Conservation (phyloP, 148 eudicot genomes). For the Amaranthus cruentus region DNA sequence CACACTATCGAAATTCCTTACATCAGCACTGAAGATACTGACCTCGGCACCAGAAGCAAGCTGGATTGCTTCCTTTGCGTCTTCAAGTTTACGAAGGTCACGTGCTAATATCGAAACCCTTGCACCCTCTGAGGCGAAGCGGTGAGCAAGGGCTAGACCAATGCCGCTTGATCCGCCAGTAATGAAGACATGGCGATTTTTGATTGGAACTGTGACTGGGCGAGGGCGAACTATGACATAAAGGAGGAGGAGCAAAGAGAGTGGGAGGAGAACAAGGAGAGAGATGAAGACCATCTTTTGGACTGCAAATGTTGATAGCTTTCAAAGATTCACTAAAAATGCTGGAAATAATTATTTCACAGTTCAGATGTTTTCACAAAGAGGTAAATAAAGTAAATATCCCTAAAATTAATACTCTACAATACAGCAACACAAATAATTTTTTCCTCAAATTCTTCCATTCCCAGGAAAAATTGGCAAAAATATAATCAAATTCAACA, state of each 20-base stretch:
- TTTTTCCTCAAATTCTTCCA: too few species aligned
- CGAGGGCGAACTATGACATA: constrained; percentile 50
- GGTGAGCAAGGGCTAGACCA: constrained; percentile 78
- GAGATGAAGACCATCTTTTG: constrained; percentile 22
- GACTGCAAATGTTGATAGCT: constrained; percentile 33
- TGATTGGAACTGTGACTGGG: constrained; percentile 55
- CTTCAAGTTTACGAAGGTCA: constrained; percentile 38
- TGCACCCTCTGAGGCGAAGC: constrained; percentile 57
- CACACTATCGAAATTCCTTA: constrained; percentile 54
- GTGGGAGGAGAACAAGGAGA: constrained; percentile 34
- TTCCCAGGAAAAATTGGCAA: too few species aligned
- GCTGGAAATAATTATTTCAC: too few species aligned
- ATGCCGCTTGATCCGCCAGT: constrained; percentile 99
- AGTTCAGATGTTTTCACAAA: too few species aligned
- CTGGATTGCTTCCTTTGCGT: constrained; percentile 48
- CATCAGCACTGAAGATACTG: constrained; percentile 60
- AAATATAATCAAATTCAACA: too few species aligned
- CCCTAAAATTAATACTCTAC: too few species aligned
- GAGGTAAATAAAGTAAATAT: too few species aligned
- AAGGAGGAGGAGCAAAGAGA: constrained; percentile 31
- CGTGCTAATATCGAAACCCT: constrained; percentile 79
- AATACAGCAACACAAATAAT: too few species aligned
- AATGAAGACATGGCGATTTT: constrained; percentile 84
- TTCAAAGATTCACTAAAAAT: too few species aligned
- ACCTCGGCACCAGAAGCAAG: constrained; percentile 74